Conservation (phyloP, 2,329 filamentous ascomycete genomes). For the Epichloe sylvatica region DNA sequence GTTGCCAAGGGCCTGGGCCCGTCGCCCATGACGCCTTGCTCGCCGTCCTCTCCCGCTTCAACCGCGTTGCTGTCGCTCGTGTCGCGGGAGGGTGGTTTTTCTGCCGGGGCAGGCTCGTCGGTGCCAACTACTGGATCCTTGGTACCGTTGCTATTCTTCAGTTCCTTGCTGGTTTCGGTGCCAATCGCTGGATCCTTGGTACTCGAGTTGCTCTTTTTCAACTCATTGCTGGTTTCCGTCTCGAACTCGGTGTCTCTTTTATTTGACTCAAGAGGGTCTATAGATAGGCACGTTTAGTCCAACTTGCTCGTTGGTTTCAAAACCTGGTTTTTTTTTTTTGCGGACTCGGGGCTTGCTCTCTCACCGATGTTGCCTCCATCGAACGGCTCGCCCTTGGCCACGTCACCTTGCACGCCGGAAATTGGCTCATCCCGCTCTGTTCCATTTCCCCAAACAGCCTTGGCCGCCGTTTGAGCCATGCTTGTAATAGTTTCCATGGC, state of each 20-base stretch:
- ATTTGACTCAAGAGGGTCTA: not conserved
- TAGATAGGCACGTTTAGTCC: too few species aligned
- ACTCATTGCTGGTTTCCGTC: not conserved
- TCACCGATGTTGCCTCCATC: conserved; percentile 62
- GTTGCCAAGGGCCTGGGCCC: conserved; percentile 20
- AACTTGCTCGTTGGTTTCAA: too few species aligned
- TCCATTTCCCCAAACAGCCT: conserved; percentile 31
- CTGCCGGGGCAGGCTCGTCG: not conserved
- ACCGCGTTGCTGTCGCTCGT: conserved; percentile 13
- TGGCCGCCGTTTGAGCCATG: conserved; percentile 29
- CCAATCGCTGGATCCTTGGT: not conserved
- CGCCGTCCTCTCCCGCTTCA: conserved; percentile 20
- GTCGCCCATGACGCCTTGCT: conserved; percentile 17
- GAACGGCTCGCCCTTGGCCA: conserved; percentile 56
- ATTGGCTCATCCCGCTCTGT: conserved; percentile 46
- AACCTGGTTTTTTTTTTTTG: too few species aligned
- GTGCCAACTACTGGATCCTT: not conserved
- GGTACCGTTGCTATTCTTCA: not conserved
- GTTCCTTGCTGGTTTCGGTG: not conserved
- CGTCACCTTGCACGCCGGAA: conserved; percentile 55
- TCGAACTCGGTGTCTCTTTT: not conserved
- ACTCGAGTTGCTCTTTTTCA: not conserved
- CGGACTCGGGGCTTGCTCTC: conserved; percentile 4
- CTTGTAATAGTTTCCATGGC: conserved; percentile 53
- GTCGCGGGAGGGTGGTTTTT: conserved; percentile 6